Evolutionary conservation across 2,329 filamentous ascomycete genomes (phyloP).

Genomic region (Colletotrichum truncatum): DNA sequence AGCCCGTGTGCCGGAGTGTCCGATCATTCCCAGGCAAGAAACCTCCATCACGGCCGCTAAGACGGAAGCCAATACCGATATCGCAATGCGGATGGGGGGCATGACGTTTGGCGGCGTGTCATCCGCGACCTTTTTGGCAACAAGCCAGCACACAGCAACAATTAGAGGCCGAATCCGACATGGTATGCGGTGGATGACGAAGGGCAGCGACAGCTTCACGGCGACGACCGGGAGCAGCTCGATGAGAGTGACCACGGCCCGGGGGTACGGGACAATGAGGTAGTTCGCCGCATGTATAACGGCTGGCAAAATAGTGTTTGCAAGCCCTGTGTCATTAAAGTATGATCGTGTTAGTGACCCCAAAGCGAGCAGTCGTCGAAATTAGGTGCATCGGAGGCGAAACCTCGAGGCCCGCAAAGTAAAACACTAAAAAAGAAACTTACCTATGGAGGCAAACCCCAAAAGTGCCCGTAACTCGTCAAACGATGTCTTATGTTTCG

Average conservation of each 20-base stretch:
- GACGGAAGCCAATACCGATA: slow-evolving; percentile 39
- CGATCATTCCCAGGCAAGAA: slow-evolving; percentile 41
- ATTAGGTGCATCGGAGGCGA: background rate
- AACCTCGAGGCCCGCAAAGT: too few species aligned
- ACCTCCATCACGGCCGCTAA: slow-evolving; percentile 42
- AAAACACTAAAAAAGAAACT: background rate
- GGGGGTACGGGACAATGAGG: slow-evolving; percentile 44
- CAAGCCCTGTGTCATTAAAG: slow-evolving; percentile 42
- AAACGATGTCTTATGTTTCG: background rate
- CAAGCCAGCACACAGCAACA: slow-evolving; percentile 39
- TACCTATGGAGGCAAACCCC: slow-evolving; percentile 22
- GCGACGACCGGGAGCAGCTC: slow-evolving; percentile 40
- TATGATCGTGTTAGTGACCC: too few species aligned
- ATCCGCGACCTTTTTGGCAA: slow-evolving; percentile 38
- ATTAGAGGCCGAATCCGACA: slow-evolving; percentile 40
- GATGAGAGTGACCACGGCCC: slow-evolving; percentile 41
- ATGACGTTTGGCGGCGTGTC: slow-evolving; percentile 44
- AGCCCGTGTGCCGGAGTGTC: slow-evolving; percentile 39
- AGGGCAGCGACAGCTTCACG: slow-evolving; percentile 39
- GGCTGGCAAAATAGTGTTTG: slow-evolving; percentile 40
- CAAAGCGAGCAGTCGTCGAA: background rate
- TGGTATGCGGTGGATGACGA: slow-evolving; percentile 36
- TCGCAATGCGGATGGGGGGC: slow-evolving; percentile 39
- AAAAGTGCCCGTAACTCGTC: background rate
- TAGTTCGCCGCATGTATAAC: slow-evolving; percentile 44